phyloP scores from a whole-genome alignment of 164 flowering plant species.

The Aristolochia fimbriata region DNA sequence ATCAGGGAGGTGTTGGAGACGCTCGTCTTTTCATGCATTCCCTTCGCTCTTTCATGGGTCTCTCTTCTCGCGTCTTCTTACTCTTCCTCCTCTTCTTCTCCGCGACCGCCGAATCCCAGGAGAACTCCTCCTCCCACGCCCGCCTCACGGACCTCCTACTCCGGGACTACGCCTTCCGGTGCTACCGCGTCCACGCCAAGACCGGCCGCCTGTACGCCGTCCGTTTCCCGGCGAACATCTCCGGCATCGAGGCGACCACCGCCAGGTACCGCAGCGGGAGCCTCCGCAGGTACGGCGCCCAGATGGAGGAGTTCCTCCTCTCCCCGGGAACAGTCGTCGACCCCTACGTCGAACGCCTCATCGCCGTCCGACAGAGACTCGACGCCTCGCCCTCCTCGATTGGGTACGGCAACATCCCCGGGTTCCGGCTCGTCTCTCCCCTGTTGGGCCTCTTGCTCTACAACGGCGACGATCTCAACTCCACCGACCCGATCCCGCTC shows the following conservation, averaged over 20 bases:
- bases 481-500: slow-evolving; percentile 17
- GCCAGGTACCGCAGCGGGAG: slow-evolving; percentile 74
- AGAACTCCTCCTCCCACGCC: slow-evolving; percentile 11
- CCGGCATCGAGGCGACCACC: slow-evolving; percentile 46
- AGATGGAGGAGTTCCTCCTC: slow-evolving; percentile 48
- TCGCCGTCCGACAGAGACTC: slow-evolving; percentile 51
- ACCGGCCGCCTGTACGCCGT: slow-evolving; percentile 47
- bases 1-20: too few relatives aligned
- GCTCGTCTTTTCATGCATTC: slow-evolving; percentile 3
- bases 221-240: slow-evolving; percentile 44
- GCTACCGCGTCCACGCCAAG: slow-evolving; percentile 21
- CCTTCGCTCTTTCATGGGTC: slow-evolving; percentile 2
- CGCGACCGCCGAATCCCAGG: slow-evolving; percentile 14
- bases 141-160: slow-evolving; percentile 52
- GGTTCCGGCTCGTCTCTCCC: slow-evolving; percentile 66
- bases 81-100: slow-evolving; percentile 9
- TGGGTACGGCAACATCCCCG: slow-evolving; percentile 39
- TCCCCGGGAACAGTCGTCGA: slow-evolving; percentile 33
- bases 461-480: slow-evolving; percentile 27
- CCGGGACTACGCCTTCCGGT: slow-evolving; percentile 52
- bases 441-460: slow-evolving; percentile 69
- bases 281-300: slow-evolving; percentile 64
- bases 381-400: slow-evolving; percentile 65
- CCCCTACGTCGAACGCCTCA: slow-evolving; percentile 62
- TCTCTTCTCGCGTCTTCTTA: background rate